Evolutionary conservation across 176 grass and related monocot genomes (phyloP), one percentile per base, ranked within the genome.

Genomic region (Coix lacrymajobi): DNA sequence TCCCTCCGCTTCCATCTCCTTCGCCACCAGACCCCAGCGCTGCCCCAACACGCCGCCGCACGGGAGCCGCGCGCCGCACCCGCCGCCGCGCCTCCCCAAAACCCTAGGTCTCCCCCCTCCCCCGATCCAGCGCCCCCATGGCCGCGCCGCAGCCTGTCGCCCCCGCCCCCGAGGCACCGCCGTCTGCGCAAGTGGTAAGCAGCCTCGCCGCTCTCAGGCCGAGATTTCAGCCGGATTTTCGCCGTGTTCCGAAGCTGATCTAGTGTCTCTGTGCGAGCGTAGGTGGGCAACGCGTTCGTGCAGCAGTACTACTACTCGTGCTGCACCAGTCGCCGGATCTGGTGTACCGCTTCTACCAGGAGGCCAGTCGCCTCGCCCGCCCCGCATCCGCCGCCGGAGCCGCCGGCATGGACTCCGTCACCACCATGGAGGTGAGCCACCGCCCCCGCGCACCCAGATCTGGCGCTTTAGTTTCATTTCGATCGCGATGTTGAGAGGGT

Each of bases 281-380:
- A 97, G 94, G 90, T 97, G 17, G 94, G 92, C 24, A 92, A 94
- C 86, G 92, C 92, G 36, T 97, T 97, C 72, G 94, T 94, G 52
- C 87, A 97, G 44, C 94, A 97, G 77, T 97, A 97, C 79, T 97
- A 94, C 77, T n/a, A n/a, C 92, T 72, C 62, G 79, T 97, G 48
- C 94, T 97, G 64, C 94, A 97, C 85, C 88, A 91, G 73, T 92
- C 94, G 54, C 92, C 92, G 45, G 89, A 94, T 78, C 81, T 94
- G 89, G 89, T 94, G 38, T 79, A 85, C 89, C 85, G 87, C 75
- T 97, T 97, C 83, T 97, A 97, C 88, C 94, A 97, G 80, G 94
- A 97, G 17, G 86, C 79, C 19, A 97, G 94, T 80, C 91, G 91
- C 76, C 73, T 97, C 10, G 92, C 89, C 44, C 89, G 92, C 38